These are phyloP conservation scores for Arthroderma sp. DNA, from an alignment of 2,329 filamentous ascomycete species.

Conservation along the genomic window DNA sequence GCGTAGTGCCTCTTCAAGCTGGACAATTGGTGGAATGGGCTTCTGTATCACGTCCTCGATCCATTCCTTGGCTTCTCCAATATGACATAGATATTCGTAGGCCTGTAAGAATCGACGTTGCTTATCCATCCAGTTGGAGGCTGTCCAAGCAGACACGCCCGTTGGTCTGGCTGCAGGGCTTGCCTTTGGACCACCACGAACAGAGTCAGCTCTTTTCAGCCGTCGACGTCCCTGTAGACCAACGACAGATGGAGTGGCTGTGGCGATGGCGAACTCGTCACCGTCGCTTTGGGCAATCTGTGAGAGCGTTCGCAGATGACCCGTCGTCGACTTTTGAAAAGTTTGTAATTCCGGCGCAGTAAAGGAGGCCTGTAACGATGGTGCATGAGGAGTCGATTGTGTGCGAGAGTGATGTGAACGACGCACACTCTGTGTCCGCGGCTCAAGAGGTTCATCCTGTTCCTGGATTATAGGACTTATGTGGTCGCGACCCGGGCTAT, in stretches of 20 bases:
- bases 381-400: slow-evolving; percentile 21
- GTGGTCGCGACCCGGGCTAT: background rate
- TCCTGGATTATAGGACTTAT: background rate
- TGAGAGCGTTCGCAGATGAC: slow-evolving; percentile 76
- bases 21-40: slow-evolving; percentile 78
- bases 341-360: slow-evolving; percentile 61
- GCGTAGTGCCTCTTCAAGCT: slow-evolving; percentile 81
- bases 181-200: slow-evolving; percentile 39
- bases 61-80: slow-evolving; percentile 98
- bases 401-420: slow-evolving; percentile 23
- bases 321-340: slow-evolving; percentile 77
- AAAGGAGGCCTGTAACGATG: slow-evolving; percentile 19
- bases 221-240: slow-evolving; percentile 74
- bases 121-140: slow-evolving; percentile 96
- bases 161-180: slow-evolving; percentile 36
- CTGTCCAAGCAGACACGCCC: slow-evolving; percentile 59
- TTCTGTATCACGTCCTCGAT: slow-evolving; percentile 84
- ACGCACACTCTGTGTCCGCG: slow-evolving; percentile 15
- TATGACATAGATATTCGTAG: slow-evolving; percentile 97
- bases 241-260: slow-evolving; percentile 70
- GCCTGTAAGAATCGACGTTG: slow-evolving; percentile 92
- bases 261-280: slow-evolving; percentile 70
- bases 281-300: slow-evolving; percentile 63
- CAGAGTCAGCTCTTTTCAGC: slow-evolving; percentile 57
- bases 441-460: background rate